Evolutionary conservation across 2,329 filamentous ascomycete species (phyloP), one percentile per base, ranked within the genome.

Genomic region (Teratosphaeria zuluensis): DNA sequence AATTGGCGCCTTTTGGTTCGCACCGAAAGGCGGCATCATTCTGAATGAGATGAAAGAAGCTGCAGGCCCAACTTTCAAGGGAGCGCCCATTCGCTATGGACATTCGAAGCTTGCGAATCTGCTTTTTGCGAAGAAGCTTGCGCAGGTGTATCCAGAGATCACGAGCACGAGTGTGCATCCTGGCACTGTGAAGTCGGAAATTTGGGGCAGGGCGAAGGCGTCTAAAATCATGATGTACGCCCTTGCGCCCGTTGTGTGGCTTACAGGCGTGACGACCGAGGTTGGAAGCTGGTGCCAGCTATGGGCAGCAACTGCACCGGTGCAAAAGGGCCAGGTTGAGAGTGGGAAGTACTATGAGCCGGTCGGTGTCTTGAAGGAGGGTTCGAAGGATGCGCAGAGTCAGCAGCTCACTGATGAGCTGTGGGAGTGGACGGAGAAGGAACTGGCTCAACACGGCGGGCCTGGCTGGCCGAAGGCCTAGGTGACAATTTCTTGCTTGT

Each of bases 81-180:
- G 21, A 8, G n/a, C 56, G 4, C 32, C n/a, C 51, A 12, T 35
- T 4, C 81, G 83, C 62, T 88, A 88, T 63, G 85, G 82, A 0
- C 77, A 84, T 16, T 78, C 79, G 35, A 88, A 88, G 69, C 76
- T 88, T 4, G 82, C 84, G 0, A 71, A 68, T 1, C 80, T 88
- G 24, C 69, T 88, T 7, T 85, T 86, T 66, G 73, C 82, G 0
- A 78, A 80, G 9, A 87, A 84, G 59, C 78, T 88, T 19, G 72
- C 78, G 12, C 75, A 77, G 12, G 80, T 85, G 56, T 72, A 84
- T 51, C 81, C 83, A 0, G 82, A 81, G 4, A 77, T 88, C 51
- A 71, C 87, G 14, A 79, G 81, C 65, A 87, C 87, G 62, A 79
- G 81, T 0, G 78, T 81, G 0, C 84, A 88, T 57, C 85, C 85